Percentiles rank a stretch among this genome's conserved stretches.
Evolutionary conservation across 306 rosid genomes (phyloP).

Genomic region (Oxytropis ochrocephala): DNA sequence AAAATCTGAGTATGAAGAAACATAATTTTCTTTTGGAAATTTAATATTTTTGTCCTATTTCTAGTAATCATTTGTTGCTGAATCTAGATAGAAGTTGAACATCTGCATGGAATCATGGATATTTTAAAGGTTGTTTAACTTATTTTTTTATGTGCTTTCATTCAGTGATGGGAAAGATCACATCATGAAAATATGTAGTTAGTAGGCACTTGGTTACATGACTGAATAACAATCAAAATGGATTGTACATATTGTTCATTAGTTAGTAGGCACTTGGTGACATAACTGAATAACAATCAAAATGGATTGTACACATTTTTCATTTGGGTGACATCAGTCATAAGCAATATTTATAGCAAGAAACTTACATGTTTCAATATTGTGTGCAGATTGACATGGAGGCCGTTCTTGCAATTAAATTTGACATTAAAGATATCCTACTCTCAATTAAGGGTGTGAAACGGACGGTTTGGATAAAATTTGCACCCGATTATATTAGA

Average conservation of each 20-base stretch:
- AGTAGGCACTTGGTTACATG: no score
- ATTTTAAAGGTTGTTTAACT: not conserved
- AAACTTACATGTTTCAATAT: constrained; percentile 18
- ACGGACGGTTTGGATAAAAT: no score
- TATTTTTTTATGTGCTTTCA: not conserved
- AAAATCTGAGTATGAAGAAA: no score
- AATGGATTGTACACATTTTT: not conserved
- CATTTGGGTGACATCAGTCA: not conserved
- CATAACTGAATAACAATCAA: not conserved
- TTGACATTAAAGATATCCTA: constrained; percentile 91
- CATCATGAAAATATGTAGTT: not conserved
- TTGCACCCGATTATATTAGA: no score
- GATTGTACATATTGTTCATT: not conserved
- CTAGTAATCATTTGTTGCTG: not conserved
- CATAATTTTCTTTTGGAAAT: no score
- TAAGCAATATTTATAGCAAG: constrained; percentile 1
- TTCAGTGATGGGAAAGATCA: not conserved
- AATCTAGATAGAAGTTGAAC: not conserved
- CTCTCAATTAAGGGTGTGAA: not conserved
- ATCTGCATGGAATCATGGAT: not conserved
- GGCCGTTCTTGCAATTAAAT: constrained; percentile 80
- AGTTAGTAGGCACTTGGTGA: no score
- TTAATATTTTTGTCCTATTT: not conserved
- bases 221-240: not conserved
- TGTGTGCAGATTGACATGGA: constrained; percentile 67